Conservation (phyloP, 306 rosid species). For the Vicia villosa region DNA sequence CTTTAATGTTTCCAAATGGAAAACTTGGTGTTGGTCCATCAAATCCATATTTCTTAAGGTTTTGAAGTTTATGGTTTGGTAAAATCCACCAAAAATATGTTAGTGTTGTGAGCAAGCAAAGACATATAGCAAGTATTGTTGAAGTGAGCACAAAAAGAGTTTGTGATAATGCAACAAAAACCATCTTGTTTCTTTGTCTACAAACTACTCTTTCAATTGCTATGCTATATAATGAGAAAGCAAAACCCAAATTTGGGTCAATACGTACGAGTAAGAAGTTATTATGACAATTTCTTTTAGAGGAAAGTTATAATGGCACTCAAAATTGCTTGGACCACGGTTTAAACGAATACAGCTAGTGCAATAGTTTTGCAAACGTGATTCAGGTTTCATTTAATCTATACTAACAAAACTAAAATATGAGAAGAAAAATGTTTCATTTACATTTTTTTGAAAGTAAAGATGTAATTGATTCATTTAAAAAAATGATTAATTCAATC, state of each 20-base stretch:
- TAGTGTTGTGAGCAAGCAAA: conserved; percentile 38
- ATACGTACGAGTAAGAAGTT: neutral
- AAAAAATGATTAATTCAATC: too few relatives aligned
- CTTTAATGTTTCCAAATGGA: conserved; percentile 64
- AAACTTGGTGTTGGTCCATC: conserved; percentile 69
- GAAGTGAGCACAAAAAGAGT: neutral
- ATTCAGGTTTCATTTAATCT: neutral
- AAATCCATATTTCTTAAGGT: conserved; percentile 65
- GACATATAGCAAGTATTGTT: neutral
- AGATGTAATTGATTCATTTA: too few relatives aligned
- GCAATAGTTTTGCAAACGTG: neutral
- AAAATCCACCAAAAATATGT: conserved; percentile 57
- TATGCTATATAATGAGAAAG: neutral
- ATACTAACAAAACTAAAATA: too few relatives aligned
- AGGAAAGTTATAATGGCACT: too few relatives aligned
- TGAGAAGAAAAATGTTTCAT: too few relatives aligned
- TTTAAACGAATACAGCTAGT: neutral
- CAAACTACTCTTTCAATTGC: neutral
- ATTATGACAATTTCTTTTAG: neutral
- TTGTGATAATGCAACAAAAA: conserved; percentile 26
- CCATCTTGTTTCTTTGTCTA: conserved; percentile 33
- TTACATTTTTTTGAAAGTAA: too few relatives aligned
- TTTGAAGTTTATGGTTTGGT: conserved; percentile 45
- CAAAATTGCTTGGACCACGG: neutral
- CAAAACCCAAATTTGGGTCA: neutral